Conservation (phyloP, 352 stramenopile genomes). For the Pythium scleroteichum region DNA sequence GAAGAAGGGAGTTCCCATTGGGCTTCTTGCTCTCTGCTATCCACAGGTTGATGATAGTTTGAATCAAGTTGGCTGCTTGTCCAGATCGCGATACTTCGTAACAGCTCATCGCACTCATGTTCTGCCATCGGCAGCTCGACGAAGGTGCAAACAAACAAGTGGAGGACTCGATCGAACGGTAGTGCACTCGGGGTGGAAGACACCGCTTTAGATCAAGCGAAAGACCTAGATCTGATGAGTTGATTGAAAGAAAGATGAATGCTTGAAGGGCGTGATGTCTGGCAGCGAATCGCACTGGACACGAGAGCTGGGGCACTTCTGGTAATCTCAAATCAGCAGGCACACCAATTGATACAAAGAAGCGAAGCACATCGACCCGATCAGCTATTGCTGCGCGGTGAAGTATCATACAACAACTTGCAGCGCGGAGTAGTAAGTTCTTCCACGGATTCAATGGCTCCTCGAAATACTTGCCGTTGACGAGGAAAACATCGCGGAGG, state of each 20-base stretch:
- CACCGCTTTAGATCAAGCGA: slow-evolving; percentile 7
- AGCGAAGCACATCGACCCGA: slow-evolving; percentile 39
- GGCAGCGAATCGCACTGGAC: slow-evolving; percentile 55
- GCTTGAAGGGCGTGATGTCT: slow-evolving; percentile 39
- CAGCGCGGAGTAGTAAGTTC: slow-evolving; percentile 41
- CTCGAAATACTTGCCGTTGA: slow-evolving; percentile 35
- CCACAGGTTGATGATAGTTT: slow-evolving; percentile 55
- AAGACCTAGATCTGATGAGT: slow-evolving; percentile 29
- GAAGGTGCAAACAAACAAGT: slow-evolving; percentile 26
- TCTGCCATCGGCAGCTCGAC: slow-evolving; percentile 53
- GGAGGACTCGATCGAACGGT: slow-evolving; percentile 29
- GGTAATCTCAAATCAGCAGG: slow-evolving; percentile 36
- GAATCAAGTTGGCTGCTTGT: slow-evolving; percentile 40
- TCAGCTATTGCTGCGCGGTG: slow-evolving; percentile 54
- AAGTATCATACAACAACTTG: slow-evolving; percentile 44
- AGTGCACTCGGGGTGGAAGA: slow-evolving; percentile 12
- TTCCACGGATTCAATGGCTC: slow-evolving; percentile 50
- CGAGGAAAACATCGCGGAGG: slow-evolving; percentile 42
- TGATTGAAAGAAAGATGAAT: slow-evolving; percentile 46
- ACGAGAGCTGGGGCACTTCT: slow-evolving; percentile 27
- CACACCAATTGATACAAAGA: slow-evolving; percentile 51
- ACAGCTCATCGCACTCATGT: slow-evolving; percentile 54
- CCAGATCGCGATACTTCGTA: slow-evolving; percentile 36
- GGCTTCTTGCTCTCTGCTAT: slow-evolving; percentile 24
- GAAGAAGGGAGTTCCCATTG: slow-evolving; percentile 39